Evolutionary conservation across 2,329 filamentous ascomycete species (phyloP).

Genomic region (Arthrobotrys sinensis): DNA sequence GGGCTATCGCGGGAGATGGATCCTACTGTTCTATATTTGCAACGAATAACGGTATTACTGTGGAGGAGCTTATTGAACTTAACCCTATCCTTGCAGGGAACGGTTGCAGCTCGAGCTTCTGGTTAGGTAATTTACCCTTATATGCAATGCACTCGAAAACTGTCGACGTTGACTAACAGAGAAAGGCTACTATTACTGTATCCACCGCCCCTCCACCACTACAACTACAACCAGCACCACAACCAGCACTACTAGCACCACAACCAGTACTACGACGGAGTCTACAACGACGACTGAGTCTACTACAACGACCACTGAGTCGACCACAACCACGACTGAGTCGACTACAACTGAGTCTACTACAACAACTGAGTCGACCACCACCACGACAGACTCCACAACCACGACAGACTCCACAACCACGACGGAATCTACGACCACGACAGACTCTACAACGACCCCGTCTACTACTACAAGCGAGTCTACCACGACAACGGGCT

Average conservation of each 20-base stretch:
- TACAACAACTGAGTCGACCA: not conserved
- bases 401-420: not conserved
- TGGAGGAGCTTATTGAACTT: not conserved
- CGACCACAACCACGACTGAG: not conserved
- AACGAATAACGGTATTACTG: conserved; percentile 19
- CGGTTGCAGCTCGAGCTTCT: conserved; percentile 32
- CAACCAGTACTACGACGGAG: conserved; percentile 13
- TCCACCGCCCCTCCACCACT: not conserved
- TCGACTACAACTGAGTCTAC: not conserved
- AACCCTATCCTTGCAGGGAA: conserved; percentile 24
- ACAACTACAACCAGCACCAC: conserved; percentile 4
- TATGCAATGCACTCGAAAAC: not conserved
- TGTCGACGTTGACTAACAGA: not conserved
- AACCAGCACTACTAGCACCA: conserved; percentile 6
- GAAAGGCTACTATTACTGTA: conserved; percentile 33
- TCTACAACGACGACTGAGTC: not conserved
- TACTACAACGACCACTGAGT: conserved; percentile 6
- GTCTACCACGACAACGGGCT: conserved; percentile 1
- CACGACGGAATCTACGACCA: conserved; percentile 15
- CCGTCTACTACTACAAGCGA: conserved; percentile 4
- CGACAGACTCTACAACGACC: conserved; percentile 4
- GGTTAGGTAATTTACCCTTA: conserved; percentile 8
- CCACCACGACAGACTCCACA: not conserved
- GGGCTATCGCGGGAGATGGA: conserved; percentile 20
- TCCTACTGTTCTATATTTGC: conserved; percentile 44